phyloP scores from a whole-genome alignment of 2,329 filamentous ascomycete genomes.

The Xylaria sp. region DNA sequence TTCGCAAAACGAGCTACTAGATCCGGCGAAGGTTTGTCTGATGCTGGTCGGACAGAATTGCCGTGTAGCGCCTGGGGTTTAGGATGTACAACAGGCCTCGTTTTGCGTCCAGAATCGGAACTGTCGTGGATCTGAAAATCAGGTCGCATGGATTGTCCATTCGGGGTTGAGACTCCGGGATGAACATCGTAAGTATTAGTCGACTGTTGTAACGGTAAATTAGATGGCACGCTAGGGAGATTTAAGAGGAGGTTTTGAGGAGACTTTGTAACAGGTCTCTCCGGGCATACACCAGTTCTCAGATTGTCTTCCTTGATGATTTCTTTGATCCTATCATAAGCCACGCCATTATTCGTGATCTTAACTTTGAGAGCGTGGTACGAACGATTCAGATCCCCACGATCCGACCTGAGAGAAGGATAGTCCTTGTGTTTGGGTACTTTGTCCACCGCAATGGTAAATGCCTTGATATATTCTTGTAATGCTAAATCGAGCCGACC shows the following conservation, averaged over 20 bases:
- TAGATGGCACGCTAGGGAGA: constrained; percentile 39
- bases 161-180: neutral
- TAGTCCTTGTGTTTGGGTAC: constrained; percentile 83
- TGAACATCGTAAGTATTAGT: constrained; percentile 1
- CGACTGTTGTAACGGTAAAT: constrained; percentile 11
- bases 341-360: constrained; percentile 58
- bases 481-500: constrained; percentile 78
- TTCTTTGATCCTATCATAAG: constrained; percentile 68
- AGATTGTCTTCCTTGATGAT: constrained; percentile 73
- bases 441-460: constrained; percentile 78
- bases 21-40: constrained; percentile 56
- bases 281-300: constrained; percentile 66
- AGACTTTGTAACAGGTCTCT: constrained; percentile 33
- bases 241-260: constrained; percentile 20
- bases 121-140: constrained; percentile 7
- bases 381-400: constrained; percentile 57
- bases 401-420: constrained; percentile 67
- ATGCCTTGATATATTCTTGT: constrained; percentile 84
- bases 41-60: constrained; percentile 60
- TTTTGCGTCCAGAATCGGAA: constrained; percentile 40
- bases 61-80: constrained; percentile 75
- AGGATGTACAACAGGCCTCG: constrained; percentile 65
- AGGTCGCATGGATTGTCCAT: constrained; percentile 8
- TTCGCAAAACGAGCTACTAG: constrained; percentile 67
- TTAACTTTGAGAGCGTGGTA: constrained; percentile 62